Evolutionary conservation across 106 monocot genomes (phyloP), one percentile per base, ranked within the genome.

Genomic region (Allium sativum): DNA sequence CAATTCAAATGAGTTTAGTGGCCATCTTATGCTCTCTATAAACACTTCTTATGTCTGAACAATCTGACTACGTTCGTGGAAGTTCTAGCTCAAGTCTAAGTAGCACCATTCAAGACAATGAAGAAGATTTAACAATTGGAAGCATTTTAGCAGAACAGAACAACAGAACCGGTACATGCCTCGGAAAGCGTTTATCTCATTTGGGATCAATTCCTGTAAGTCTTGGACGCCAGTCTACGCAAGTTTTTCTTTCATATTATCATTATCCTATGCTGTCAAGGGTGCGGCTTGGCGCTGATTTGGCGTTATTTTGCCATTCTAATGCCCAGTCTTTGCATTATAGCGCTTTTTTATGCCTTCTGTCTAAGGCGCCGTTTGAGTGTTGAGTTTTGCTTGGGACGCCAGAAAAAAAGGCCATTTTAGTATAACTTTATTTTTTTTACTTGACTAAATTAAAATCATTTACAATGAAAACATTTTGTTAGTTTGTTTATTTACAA

Each of bases 111-210:
- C 88, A 77, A 41, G 88, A 88, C 53, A 70, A 44, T 19, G 80
- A 82, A 31, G 83, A 84, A 57, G 80, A 77, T 9, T 21, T 88
- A 44, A 88, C 84, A 8, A 88, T 88, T 50, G 77, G 71, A 40
- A 75, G 70, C 53, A 77, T 88, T 62, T 73, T 88, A 65, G 65
- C 81, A n/a, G 77, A 88, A 63, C 67, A 69, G 71, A 80, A 73
- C 68, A 65, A 67, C 15, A 77, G 55, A 40, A 69, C 50, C 46
- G 67, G 53, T 18, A 52, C 70, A 64, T 81, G 72, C 53, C 84
- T 88, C 61, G 88, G 84, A 54, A 88, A 68, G 59, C 84, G 88
- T 21, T 63, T 88, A 16, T 84, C 75, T 65, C 88, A 88, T 70
- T 75, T 88, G 52, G 72, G 61, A 57, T 88, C 88, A 12, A 81